Base-by-base conservation (phyloP, 805 yeast genomes). In the Kluyveromyces aestuarii region DNA sequence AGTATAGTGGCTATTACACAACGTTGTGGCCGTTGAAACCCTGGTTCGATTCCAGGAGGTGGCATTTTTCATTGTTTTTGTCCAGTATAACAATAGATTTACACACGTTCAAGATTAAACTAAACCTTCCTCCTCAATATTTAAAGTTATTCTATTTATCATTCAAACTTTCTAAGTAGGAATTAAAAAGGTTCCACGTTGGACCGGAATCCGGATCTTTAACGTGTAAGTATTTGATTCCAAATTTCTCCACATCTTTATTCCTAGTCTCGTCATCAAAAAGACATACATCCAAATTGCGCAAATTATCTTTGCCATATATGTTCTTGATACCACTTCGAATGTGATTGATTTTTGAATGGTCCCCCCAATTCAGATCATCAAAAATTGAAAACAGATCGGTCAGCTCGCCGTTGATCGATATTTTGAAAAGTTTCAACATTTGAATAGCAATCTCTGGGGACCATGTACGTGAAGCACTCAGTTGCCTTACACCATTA, bases 261-360 rank as follows among this genome's bases (percentile, higher is more conserved):
- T 88, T 88, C 53, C 96, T 72, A 48, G 67, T 58, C 63, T 88
- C 96, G 62, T 88, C 96, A 60, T 88, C 96, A 58, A 79, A 88
- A 48, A 85, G 57, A 17, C 78, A 70, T 16, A 66, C 61, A 9
- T 58, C 58, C 13, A 60, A 47, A 2, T 69, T 68, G n/a, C 74
- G 64, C 69, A 86, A 73, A 38, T 81, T 81, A 38, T 60, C 72
- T 21, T 70, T 70, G 9, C 79, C 64, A 13, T 73, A 72, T 17
- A 82, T 66, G 11, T 72, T 72, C 46, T 71, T 66, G 6, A 80
- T 69, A 37, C 86, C 79, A 59, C 84, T 89, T 27, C 70, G 71
- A 19, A 77, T 66, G 52, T 79, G 75, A 11, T 75, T 78, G 16
- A 72, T 74, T 57, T 81, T 81, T 13, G 80, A 69, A 27, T 80